Percentiles rank a stretch among this genome's conserved stretches.
phyloP scores from a whole-genome alignment of 352 stramenopile species.

The Globisporangium paddicum region DNA sequence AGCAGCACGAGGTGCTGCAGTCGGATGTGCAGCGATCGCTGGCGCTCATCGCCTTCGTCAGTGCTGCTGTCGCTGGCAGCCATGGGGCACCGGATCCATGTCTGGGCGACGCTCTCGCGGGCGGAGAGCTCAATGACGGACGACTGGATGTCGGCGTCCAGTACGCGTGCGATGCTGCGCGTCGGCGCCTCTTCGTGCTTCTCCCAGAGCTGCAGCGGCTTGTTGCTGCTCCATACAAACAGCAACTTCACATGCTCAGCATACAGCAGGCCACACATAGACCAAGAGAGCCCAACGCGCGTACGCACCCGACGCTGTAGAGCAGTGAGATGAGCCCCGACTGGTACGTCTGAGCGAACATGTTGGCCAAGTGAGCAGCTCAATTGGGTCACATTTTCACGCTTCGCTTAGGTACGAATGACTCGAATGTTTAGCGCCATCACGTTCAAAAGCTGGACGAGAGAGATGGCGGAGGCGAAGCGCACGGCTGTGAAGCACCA shows the following conservation, averaged over 20 bases:
- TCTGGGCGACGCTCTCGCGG: conserved; percentile 27
- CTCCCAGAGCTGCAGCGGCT: conserved; percentile 58
- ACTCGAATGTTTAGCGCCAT: neutral
- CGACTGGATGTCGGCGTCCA: conserved; percentile 58
- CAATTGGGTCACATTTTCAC: neutral
- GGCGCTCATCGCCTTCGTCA: neutral
- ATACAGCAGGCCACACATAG: neutral
- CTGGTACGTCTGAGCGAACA: conserved; percentile 50
- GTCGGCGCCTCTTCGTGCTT: conserved; percentile 31
- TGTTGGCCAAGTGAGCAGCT: neutral
- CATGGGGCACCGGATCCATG: conserved; percentile 46
- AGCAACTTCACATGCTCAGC: too few relatives aligned
- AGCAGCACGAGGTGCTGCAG: conserved; percentile 42
- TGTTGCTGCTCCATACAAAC: conserved; percentile 18
- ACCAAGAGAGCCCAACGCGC: neutral
- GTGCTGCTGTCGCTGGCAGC: neutral
- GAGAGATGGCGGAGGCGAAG: conserved; percentile 16
- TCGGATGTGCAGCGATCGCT: conserved; percentile 38
- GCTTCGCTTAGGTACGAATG: neutral
- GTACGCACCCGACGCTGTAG: conserved; percentile 54
- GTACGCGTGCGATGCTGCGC: conserved; percentile 32
- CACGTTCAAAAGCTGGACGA: neutral
- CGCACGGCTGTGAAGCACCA: conserved; percentile 63
- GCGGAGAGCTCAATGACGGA: conserved; percentile 42
- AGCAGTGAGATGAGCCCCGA: conserved; percentile 52